phyloP scores from a whole-genome alignment of 345 rosid species.

The Excoecaria cochinchinensis region DNA sequence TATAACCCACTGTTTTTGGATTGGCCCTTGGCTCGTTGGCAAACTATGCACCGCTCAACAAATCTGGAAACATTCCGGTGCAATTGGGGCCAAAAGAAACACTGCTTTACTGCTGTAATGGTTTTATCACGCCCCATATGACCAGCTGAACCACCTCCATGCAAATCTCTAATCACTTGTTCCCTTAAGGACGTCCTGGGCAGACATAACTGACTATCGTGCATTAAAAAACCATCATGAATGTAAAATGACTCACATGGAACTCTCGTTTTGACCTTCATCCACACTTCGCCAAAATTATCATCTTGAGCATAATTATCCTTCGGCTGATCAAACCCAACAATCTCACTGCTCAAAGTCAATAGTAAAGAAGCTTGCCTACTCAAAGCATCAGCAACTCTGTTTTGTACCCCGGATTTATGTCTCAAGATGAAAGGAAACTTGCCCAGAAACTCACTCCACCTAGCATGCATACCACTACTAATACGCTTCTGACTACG shows the following conservation, averaged over 20 bases:
- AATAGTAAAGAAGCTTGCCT: not conserved
- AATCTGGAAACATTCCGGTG: not conserved
- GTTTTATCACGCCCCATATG: not conserved
- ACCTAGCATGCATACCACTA: not conserved
- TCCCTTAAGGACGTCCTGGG: not conserved
- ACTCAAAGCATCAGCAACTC: not conserved
- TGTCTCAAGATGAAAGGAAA: not conserved
- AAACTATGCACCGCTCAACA: not conserved
- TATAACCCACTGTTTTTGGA: not conserved
- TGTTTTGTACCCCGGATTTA: not conserved
- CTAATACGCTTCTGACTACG: not conserved
- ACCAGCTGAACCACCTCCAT: not conserved
- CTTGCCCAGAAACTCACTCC: not conserved
- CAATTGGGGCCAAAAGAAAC: not conserved
- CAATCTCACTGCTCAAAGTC: not conserved
- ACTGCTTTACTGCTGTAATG: rapidly evolving
- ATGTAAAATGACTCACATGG: not conserved
- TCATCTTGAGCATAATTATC: not conserved
- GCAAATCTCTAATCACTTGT: not conserved
- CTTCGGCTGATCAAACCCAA: not conserved
- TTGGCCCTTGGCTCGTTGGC: not conserved
- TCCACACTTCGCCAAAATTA: not conserved
- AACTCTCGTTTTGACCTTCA: too few species aligned
- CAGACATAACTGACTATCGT: not conserved
- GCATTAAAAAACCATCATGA: not conserved